Conservation (phyloP, 495 filamentous ascomycete genomes). For the Penicillium bovifimosum region DNA sequence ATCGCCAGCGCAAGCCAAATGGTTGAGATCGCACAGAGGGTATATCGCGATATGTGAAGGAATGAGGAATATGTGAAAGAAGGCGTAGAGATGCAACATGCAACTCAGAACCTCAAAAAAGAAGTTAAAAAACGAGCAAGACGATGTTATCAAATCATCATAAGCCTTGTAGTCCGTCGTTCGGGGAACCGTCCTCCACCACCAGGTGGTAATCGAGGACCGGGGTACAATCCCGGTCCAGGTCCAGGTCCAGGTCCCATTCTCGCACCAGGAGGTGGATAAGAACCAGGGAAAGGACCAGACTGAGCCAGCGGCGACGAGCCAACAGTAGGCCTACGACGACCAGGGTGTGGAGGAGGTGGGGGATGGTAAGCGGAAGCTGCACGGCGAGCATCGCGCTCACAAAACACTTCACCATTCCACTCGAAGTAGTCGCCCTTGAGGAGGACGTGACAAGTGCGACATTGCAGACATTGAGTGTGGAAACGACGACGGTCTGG, state of each 20-base stretch:
- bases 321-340: slow-evolving; percentile 17
- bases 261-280: slow-evolving; percentile 10
- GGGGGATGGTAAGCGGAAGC: slow-evolving; percentile 36
- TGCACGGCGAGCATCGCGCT: slow-evolving; percentile 72
- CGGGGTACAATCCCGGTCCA: slow-evolving; percentile 30
- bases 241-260: not conserved
- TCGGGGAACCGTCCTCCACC: slow-evolving; percentile 53
- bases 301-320: slow-evolving; percentile 22
- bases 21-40: slow-evolving; percentile 17
- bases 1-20: slow-evolving; percentile 7
- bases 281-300: slow-evolving; percentile 14
- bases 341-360: slow-evolving; percentile 22
- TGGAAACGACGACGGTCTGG: slow-evolving; percentile 75
- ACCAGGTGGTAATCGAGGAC: slow-evolving; percentile 22
- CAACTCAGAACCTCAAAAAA: not conserved
- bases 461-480: slow-evolving; percentile 77
- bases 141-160: slow-evolving; percentile 64
- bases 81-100: slow-evolving; percentile 2
- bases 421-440: slow-evolving; percentile 69
- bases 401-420: slow-evolving; percentile 67
- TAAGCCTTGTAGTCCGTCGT: slow-evolving; percentile 76
- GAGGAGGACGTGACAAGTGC: slow-evolving; percentile 46
- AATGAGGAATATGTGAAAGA: slow-evolving; percentile 3
- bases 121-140: slow-evolving; percentile 2
- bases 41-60: slow-evolving; percentile 23